Evolutionary conservation across 2,329 filamentous ascomycete genomes (phyloP), one percentile per base, ranked within the genome.

Genomic region (Eurotiales sp.): DNA sequence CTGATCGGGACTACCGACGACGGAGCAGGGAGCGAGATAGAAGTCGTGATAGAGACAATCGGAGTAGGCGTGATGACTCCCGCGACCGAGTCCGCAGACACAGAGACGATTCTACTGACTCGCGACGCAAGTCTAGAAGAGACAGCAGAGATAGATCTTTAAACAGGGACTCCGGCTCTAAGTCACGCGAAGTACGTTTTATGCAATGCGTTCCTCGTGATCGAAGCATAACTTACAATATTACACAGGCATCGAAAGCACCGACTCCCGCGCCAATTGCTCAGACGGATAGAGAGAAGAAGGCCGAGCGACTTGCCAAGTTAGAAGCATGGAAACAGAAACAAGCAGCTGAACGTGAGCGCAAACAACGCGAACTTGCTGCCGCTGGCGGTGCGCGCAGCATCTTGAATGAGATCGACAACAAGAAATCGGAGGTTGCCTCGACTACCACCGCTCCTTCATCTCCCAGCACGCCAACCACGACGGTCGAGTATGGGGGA

Each of bases 311-410:
- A 56, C 77, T 90, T 39, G 88, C 88, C 23, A 91, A 89, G 65
- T 73, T 95, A 23, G 88, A 92, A 67, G 88, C 88, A 52, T 96
- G 90, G 91, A 96, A 96, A 72, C 87, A 90, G 70, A 92, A 91
- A 71, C 86, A 90, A 65, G 77, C 78, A 5, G 87, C 89, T 57
- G 83, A 84, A 64, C 85, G 86, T 59, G 85, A 86, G 60, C 81
- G 80, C 56, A 88, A 88, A 65, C 82, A 87, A 64, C 84, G 83
- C 62, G 82, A 87, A 61, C 78, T 84, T 40, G 70, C 70, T 34
- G 83, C 82, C 48, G 76, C 81, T 36, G 82, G 81, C 52, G 84
- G 83, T 57, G 80, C 85, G 34, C 77, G 82, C 59, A 87, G 80
- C 60, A 80, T 90, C 50, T 74, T 87, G 51, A 83, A 85, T 61